These are phyloP conservation scores for Nothophoma quercina DNA, from an alignment of 2,329 filamentous ascomycete genomes.

Conservation along the genomic window DNA sequence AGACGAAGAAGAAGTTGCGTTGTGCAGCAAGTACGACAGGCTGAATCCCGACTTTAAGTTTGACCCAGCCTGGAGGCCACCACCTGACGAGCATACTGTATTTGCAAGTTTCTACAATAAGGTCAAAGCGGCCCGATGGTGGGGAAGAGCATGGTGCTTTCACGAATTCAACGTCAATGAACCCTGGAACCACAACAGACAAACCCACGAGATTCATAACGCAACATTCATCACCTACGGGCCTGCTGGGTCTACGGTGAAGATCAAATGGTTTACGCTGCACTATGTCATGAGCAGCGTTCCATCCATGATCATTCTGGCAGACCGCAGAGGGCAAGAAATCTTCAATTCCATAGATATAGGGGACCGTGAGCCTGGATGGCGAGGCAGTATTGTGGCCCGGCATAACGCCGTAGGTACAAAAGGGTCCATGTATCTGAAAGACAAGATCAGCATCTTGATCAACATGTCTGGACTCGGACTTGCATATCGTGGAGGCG, in stretches of 20 bases:
- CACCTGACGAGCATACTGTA: background rate
- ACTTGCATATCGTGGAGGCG: slow-evolving; percentile 20
- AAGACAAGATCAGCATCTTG: slow-evolving; percentile 25
- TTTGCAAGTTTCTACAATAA: slow-evolving; percentile 18
- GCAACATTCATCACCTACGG: slow-evolving; percentile 27
- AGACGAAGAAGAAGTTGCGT: slow-evolving; percentile 6
- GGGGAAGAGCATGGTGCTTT: slow-evolving; percentile 26
- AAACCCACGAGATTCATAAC: slow-evolving; percentile 13
- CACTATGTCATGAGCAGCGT: slow-evolving; percentile 14
- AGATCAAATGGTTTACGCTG: slow-evolving; percentile 23
- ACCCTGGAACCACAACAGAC: slow-evolving; percentile 19
- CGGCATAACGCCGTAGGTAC: slow-evolving; percentile 13
- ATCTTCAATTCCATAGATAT: slow-evolving; percentile 4
- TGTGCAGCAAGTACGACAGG: slow-evolving; percentile 8
- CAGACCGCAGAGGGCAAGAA: slow-evolving; percentile 4
- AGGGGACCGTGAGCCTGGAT: slow-evolving; percentile 7
- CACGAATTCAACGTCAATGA: slow-evolving; percentile 28
- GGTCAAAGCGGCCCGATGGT: slow-evolving; percentile 21
- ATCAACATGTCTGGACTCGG: slow-evolving; percentile 23
- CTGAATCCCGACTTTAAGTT: background rate
- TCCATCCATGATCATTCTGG: background rate
- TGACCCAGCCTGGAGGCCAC: slow-evolving; percentile 10
- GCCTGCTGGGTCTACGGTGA: slow-evolving; percentile 15
- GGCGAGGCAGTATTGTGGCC: slow-evolving; percentile 23
- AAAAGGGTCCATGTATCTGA: slow-evolving; percentile 17